These are phyloP conservation scores for Rhodosporidiobolus odoratus DNA, from an alignment of 768 basidiomycete genomes.

Conservation along the genomic window DNA sequence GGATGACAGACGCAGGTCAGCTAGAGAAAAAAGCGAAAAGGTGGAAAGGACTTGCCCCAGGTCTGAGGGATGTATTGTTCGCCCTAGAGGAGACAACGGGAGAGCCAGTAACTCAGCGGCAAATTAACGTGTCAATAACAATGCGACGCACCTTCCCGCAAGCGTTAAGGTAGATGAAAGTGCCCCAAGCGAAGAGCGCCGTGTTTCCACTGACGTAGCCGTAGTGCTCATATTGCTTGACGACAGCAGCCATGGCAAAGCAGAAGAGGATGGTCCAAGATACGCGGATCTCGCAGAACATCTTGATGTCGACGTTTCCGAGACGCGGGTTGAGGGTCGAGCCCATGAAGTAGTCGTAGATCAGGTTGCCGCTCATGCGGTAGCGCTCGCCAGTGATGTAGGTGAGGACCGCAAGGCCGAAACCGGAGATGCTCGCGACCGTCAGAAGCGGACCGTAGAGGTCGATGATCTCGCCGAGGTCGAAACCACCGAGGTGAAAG, in stretches of 20 bases:
- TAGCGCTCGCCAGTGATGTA: conserved; percentile 80
- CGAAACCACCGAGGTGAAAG: conserved; percentile 75
- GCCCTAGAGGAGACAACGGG: conserved; percentile 24
- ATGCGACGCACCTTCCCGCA: conserved; percentile 51
- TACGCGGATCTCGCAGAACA: conserved; percentile 71
- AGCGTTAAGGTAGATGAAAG: conserved; percentile 93
- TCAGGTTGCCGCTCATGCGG: conserved; percentile 88
- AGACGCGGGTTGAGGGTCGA: conserved; percentile 88
- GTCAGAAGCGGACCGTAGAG: conserved; percentile 95
- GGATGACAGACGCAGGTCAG: background rate
- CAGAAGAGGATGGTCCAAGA: conserved; percentile 96
- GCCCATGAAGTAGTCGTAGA: conserved; percentile 85
- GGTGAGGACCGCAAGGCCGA: conserved; percentile 65
- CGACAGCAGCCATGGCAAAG: conserved; percentile 81
- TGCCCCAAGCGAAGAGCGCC: conserved; percentile 92
- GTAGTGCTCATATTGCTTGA: conserved; percentile 88
- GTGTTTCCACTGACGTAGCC: conserved; percentile 94
- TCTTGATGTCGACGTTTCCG: conserved; percentile 87
- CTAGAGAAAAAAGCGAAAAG: background rate
- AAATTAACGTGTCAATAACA: too few relatives aligned
- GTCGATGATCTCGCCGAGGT: conserved; percentile 88
- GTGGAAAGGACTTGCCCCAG: conserved; percentile 60
- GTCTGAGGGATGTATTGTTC: conserved; percentile 91
- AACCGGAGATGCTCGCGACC: conserved; percentile 87
- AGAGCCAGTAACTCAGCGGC: conserved; percentile 20